Conservation (phyloP, 2,329 filamentous ascomycete species). For the Ophiosphaerella korrae region DNA sequence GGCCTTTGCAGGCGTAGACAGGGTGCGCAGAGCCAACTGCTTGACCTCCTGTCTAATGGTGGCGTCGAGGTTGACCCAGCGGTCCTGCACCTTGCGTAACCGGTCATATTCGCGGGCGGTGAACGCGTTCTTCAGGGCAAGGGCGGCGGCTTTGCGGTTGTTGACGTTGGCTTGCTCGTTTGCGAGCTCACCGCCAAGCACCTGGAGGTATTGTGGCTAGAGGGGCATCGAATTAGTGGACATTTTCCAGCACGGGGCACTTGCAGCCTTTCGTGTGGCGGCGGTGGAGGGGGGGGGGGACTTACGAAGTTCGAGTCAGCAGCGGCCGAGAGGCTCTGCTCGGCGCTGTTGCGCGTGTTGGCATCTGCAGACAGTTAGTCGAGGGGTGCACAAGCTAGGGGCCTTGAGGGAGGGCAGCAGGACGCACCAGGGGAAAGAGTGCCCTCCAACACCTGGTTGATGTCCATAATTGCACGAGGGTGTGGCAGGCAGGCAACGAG, state of each 20-base stretch:
- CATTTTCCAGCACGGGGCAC: slow-evolving; percentile 14
- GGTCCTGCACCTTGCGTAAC: slow-evolving; percentile 86
- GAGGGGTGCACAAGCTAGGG: slow-evolving; percentile 30
- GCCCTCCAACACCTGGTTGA: slow-evolving; percentile 96
- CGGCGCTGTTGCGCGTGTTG: slow-evolving; percentile 84
- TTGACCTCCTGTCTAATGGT: slow-evolving; percentile 88
- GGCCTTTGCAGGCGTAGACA: slow-evolving; percentile 77
- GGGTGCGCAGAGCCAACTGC: slow-evolving; percentile 84
- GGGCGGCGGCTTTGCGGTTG: slow-evolving; percentile 91
- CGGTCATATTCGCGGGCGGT: slow-evolving; percentile 87
- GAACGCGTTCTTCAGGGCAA: slow-evolving; percentile 98
- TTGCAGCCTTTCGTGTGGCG: slow-evolving; percentile 26
- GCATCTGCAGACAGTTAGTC: slow-evolving; percentile 69
- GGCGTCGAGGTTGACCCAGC: slow-evolving; percentile 86
- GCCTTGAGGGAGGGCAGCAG: slow-evolving; percentile 39
- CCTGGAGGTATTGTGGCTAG: slow-evolving; percentile 81
- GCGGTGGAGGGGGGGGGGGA: slow-evolving; percentile 20
- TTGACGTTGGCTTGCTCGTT: slow-evolving; percentile 80
- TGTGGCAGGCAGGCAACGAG: slow-evolving; percentile 2
- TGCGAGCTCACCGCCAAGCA: slow-evolving; percentile 90
- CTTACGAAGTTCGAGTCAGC: slow-evolving; percentile 94
- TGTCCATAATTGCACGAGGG: slow-evolving; percentile 75
- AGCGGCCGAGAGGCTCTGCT: slow-evolving; percentile 91
- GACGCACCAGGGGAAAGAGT: slow-evolving; percentile 86
- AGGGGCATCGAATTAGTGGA: slow-evolving; percentile 39